Evolutionary conservation across 352 stramenopile species (phyloP).

Genomic region (Phytophthora tubulina): DNA sequence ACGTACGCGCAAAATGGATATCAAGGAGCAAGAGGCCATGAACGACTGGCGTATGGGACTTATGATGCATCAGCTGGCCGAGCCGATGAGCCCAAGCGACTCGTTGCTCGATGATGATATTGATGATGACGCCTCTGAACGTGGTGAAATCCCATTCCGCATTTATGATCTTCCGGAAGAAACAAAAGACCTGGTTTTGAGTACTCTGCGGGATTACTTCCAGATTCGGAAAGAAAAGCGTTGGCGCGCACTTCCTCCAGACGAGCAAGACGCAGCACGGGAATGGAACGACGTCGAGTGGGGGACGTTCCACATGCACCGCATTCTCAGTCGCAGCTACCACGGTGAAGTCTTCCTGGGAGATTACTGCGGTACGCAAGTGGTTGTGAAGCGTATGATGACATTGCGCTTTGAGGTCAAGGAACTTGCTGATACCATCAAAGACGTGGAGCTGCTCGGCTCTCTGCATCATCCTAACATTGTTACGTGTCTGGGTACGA

Average conservation of each 20-base stretch:
- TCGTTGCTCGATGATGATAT: slow-evolving; percentile 42
- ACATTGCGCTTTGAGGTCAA: slow-evolving; percentile 66
- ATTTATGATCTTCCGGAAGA: slow-evolving; percentile 71
- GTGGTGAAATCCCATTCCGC: slow-evolving; percentile 44
- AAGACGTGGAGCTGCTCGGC: slow-evolving; percentile 73
- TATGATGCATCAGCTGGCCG: slow-evolving; percentile 66
- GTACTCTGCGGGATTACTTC: slow-evolving; percentile 72
- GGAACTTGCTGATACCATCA: slow-evolving; percentile 72
- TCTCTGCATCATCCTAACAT: slow-evolving; percentile 74
- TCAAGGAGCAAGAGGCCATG: slow-evolving; percentile 72
- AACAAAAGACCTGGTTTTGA: slow-evolving; percentile 65
- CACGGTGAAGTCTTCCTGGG: slow-evolving; percentile 72
- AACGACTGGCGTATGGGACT: slow-evolving; percentile 75
- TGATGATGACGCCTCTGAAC: slow-evolving; percentile 35
- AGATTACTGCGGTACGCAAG: slow-evolving; percentile 60
- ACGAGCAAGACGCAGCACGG: slow-evolving; percentile 35
- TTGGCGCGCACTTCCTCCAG: slow-evolving; percentile 31
- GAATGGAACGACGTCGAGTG: slow-evolving; percentile 70
- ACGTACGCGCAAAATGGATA: slow-evolving; percentile 49
- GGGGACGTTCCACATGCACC: slow-evolving; percentile 71
- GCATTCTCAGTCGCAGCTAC: slow-evolving; percentile 70
- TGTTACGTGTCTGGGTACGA: slow-evolving; percentile 73
- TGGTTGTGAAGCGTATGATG: slow-evolving; percentile 81
- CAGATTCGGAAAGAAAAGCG: slow-evolving; percentile 60
- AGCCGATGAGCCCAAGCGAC: slow-evolving; percentile 40